A percentile compares a stretch with the other conserved stretches of the same genome.
phyloP scores from a whole-genome alignment of 441 rosid species.

The Melastoma candidum region DNA sequence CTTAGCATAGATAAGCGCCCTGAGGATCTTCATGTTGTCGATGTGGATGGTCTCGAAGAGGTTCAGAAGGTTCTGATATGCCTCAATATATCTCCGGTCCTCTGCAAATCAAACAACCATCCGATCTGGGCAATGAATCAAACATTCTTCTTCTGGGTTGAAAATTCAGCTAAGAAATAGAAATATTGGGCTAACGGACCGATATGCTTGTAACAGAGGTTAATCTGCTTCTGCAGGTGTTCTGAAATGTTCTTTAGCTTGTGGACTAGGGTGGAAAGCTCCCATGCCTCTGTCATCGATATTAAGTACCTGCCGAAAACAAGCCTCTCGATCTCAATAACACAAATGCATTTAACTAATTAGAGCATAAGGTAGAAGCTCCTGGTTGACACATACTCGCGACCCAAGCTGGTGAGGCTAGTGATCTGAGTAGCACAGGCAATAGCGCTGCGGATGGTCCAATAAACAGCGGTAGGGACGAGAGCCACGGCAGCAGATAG shows the following conservation, averaged over 20 bases:
- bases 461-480: constrained; percentile 77
- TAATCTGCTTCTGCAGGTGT: constrained; percentile 38
- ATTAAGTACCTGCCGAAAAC: constrained; percentile 32
- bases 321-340: too few relatives aligned
- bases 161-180: not conserved
- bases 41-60: constrained; percentile 37
- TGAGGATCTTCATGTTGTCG: constrained; percentile 68
- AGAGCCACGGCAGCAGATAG: constrained; percentile 39
- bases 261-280: constrained; percentile 57
- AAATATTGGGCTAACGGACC: constrained; percentile 24
- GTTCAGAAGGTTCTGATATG: constrained; percentile 33
- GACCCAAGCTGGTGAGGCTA: constrained; percentile 51
- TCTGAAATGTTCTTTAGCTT: constrained; percentile 46
- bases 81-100: constrained; percentile 41
- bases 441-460: constrained; percentile 73
- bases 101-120: constrained; percentile 26
- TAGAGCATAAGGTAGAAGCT: too few relatives aligned
- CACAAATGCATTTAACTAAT: too few relatives aligned
- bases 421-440: constrained; percentile 65
- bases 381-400: constrained; percentile 36
- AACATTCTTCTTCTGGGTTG: not conserved
- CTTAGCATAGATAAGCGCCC: constrained; percentile 46
- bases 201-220: constrained; percentile 40
- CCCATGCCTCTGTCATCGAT: constrained; percentile 60
- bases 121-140: not conserved